Evolutionary conservation across 148 eudicot species (phyloP), one percentile per base, ranked within the genome.

Genomic region (Cornus florida): DNA sequence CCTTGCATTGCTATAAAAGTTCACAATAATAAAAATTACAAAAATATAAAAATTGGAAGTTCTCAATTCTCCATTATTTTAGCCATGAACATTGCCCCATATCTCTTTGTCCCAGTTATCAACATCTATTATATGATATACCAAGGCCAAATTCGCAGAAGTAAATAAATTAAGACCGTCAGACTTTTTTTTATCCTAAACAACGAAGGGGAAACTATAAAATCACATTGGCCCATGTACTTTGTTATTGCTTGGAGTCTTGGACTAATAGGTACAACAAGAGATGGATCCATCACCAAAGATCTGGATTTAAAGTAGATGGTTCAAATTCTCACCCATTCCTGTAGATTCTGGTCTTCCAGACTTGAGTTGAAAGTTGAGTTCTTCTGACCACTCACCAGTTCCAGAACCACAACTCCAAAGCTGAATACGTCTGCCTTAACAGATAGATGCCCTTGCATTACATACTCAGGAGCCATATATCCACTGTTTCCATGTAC

Each of bases 401-500:
- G 83, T 90, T 94, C 98, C 76, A 94, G 78, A 85, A 91, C 79
- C 81, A 94, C 84, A 32, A 94, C 98, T 38, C 98, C 98, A 56
- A 88, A 94, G 81, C 98, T 92, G 81, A 86, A 94, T 31, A 94
- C 97, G 78, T 94, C 98, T 14, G 93, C 97, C 83, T 92, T 94
- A 6, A 84, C 87, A 10, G 98, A 89, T 69, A 94, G 84, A 48
- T 77, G 82, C 24, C 97, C 98, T 66, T 88, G 90, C 97, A 92
- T 83, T 72, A 92, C 85, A 38, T 94, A 94, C 84, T 94, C 98
- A 10, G 98, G 98, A 56, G 98, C 97, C 98, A 94, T 94, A 78
- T 94, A 94, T 43, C 98, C 98, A 86, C 98, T 94, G 88, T 84
- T 78, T 70, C 78, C 48, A 79, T 77, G 73, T 48, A 46, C 11